Conservation (phyloP, 164 flowering plant genomes). For the Vitis riparia region DNA sequence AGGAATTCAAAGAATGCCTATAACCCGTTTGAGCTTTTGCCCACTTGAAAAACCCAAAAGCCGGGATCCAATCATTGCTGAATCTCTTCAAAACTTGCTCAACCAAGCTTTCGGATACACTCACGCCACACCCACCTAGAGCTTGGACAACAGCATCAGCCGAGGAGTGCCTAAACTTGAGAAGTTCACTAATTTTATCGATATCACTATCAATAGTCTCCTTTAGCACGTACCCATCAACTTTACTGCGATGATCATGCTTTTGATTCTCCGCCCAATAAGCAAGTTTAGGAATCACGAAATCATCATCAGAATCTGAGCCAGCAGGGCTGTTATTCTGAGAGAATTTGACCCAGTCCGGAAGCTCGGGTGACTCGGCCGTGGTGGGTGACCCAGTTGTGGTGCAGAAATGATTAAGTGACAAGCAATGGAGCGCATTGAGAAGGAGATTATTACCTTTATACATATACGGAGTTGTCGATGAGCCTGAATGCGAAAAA, state of each 20-base stretch:
- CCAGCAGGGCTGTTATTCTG: constrained; percentile 9
- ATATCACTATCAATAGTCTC: constrained; percentile 23
- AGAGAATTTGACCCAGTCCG: constrained; percentile 49
- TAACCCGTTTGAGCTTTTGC: constrained; percentile 41
- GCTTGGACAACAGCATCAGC: constrained; percentile 41
- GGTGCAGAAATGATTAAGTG: constrained; percentile 27
- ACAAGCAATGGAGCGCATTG: constrained; percentile 2
- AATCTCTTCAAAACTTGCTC: constrained; percentile 50
- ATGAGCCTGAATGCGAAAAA: constrained; percentile 2
- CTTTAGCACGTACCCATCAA: not conserved
- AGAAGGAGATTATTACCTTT: not conserved
- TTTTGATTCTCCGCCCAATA: constrained; percentile 32
- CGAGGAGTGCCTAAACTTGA: constrained; percentile 27
- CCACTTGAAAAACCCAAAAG: constrained; percentile 69
- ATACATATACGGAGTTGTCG: not conserved
- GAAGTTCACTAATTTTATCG: constrained; percentile 36
- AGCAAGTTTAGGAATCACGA: constrained; percentile 49
- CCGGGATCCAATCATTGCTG: constrained; percentile 52
- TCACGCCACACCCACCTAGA: constrained; percentile 27
- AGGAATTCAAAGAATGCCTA: constrained; percentile 33
- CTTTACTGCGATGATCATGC: constrained; percentile 10
- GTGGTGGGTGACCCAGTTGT: constrained; percentile 9
- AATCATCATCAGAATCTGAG: constrained; percentile 43
- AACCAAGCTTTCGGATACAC: constrained; percentile 33
- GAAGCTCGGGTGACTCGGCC: constrained; percentile 54